A percentile compares a stretch with the other conserved stretches of the same genome.
These are phyloP conservation scores for Spinellus fusiger DNA, from an alignment of 192 early-diverging fungal genomes.

Conservation along the genomic window DNA sequence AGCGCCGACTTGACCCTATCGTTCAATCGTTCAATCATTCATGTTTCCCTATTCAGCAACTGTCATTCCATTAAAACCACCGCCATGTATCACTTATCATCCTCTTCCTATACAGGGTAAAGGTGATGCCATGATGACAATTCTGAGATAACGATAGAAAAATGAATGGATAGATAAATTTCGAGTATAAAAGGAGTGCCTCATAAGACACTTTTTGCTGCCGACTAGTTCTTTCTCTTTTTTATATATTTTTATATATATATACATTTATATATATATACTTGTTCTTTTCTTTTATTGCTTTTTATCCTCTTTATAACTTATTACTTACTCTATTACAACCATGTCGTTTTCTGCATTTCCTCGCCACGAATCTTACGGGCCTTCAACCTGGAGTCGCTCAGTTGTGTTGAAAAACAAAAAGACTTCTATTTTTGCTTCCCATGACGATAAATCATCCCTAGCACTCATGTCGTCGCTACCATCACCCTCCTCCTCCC, in stretches of 20 bases:
- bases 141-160: neutral
- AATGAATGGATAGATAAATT: neutral
- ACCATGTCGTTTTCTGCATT: neutral
- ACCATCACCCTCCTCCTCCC: neutral
- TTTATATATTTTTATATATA: neutral
- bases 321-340: neutral
- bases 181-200: neutral
- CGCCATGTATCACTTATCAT: neutral
- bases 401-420: neutral
- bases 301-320: neutral
- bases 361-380: neutral
- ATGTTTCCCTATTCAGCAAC: neutral
- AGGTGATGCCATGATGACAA: neutral
- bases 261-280: neutral
- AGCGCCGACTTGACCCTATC: neutral
- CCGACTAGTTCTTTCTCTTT: neutral
- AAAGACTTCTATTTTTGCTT: neutral
- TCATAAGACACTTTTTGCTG: neutral
- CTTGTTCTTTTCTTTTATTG: neutral
- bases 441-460: neutral
- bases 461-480: neutral
- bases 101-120: neutral
- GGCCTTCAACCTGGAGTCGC: neutral
- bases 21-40: neutral
- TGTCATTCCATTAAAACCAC: neutral